Conservation (phyloP, 768 basidiomycete species). For the Phanerodontia chrysosporium region DNA sequence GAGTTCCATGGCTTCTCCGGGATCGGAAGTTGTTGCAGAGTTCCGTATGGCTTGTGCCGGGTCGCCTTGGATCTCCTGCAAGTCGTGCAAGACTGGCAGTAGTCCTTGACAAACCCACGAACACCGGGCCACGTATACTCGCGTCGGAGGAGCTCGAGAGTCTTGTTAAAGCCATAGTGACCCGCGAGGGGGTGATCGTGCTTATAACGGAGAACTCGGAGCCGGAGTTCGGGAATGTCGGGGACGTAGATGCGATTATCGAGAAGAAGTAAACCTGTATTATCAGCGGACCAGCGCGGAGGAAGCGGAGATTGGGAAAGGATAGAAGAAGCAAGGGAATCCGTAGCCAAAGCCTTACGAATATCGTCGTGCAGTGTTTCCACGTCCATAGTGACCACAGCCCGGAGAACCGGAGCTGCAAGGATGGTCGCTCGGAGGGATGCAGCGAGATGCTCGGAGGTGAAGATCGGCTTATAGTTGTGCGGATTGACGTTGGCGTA, state of each 20-base stretch:
- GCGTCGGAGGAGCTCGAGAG: constrained; percentile 26
- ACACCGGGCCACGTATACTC: constrained; percentile 40
- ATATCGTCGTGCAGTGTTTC: constrained; percentile 18
- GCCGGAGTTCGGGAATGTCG: constrained; percentile 17
- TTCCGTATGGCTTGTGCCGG: constrained; percentile 24
- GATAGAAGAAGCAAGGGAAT: constrained; percentile 13
- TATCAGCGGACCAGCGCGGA: constrained; percentile 10
- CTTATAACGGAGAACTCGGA: constrained; percentile 25
- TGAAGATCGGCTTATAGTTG: constrained; percentile 11
- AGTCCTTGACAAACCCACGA: constrained; percentile 22
- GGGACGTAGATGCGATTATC: constrained; percentile 31
- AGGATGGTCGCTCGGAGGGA: constrained; percentile 2
- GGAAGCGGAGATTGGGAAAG: constrained; percentile 17
- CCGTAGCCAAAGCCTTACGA: constrained; percentile 17
- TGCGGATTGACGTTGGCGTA: background rate
- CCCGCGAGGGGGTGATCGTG: constrained; percentile 38
- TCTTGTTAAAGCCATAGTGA: constrained; percentile 36
- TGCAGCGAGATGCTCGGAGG: constrained; percentile 4
- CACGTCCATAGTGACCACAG: constrained; percentile 19
- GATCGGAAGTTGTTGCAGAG: constrained; percentile 31
- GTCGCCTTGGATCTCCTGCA: constrained; percentile 27
- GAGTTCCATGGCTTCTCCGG: constrained; percentile 14
- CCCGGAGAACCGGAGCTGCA: background rate
- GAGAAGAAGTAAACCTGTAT: constrained; percentile 19
- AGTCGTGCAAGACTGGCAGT: constrained; percentile 27